A percentile compares a stretch with the other conserved stretches of the same genome.
phyloP scores from a whole-genome alignment of 2,329 filamentous ascomycete genomes.

The Pseudogymnoascus sp. region DNA sequence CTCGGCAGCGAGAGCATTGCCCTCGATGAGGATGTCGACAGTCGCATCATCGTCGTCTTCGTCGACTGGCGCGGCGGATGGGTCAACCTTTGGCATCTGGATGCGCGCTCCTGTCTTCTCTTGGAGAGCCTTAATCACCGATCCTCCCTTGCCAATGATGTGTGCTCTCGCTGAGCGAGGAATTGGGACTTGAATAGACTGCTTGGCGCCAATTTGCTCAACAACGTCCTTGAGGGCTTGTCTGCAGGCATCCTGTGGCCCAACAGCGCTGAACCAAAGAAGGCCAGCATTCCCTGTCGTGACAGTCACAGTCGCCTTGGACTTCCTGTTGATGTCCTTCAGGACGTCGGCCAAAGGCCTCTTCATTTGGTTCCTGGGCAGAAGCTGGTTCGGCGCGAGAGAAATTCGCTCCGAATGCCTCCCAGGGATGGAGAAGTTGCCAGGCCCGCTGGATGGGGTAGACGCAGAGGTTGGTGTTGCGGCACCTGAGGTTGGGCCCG shows the following conservation, averaged over 20 bases:
- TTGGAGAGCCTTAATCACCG: slow-evolving; percentile 82
- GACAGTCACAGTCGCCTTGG: slow-evolving; percentile 77
- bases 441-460: slow-evolving; percentile 29
- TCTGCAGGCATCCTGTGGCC: slow-evolving; percentile 73
- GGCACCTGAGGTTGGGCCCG: slow-evolving; percentile 54
- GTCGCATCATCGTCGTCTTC: slow-evolving; percentile 74
- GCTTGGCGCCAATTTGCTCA: slow-evolving; percentile 68
- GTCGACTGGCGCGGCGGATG: slow-evolving; percentile 39
- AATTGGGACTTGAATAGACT: slow-evolving; percentile 66
- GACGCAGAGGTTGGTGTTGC: slow-evolving; percentile 36
- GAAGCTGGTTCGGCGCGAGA: slow-evolving; percentile 66
- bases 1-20: slow-evolving; percentile 79
- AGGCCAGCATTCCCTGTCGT: slow-evolving; percentile 61
- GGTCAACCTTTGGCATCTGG: slow-evolving; percentile 76
- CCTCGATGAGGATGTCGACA: slow-evolving; percentile 82
- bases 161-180: slow-evolving; percentile 76
- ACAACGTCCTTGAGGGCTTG: slow-evolving; percentile 86
- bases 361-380: slow-evolving; percentile 69
- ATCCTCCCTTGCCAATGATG: slow-evolving; percentile 87
- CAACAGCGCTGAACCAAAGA: slow-evolving; percentile 75
- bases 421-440: slow-evolving; percentile 68
- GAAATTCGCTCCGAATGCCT: slow-evolving; percentile 70
- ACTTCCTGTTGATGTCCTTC: slow-evolving; percentile 86
- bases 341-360: slow-evolving; percentile 78
- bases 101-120: slow-evolving; percentile 85